Base-by-base conservation (phyloP, 345 rosid genomes). In the Psidium guajava region DNA sequence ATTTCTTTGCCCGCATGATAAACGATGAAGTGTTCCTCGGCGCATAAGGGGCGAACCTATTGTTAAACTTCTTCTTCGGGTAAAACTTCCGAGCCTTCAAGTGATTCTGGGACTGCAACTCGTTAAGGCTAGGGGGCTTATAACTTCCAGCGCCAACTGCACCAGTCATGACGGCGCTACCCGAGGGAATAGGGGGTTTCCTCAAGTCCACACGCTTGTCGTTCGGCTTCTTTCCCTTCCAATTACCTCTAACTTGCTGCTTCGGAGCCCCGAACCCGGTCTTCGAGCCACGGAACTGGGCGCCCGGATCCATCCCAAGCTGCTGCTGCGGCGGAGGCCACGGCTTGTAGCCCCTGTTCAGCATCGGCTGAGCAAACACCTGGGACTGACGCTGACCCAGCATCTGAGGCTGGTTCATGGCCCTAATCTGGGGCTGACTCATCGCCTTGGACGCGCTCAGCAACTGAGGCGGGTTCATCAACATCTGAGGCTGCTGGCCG, bases 1-100 rank as follows among this genome's bases (percentile, higher is more conserved):
- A 89, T 57, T 93, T 97, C 89, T 97, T 97, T 0, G 99, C 99
- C 50, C 99, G 87, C 84, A 97, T 97, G 5, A 97, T 94, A 81
- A 92, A 97, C 2, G 99, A 96, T 1, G 98, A 88, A 4, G 99
- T 97, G 89, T 97, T 97, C 86, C 98, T 89, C 6, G 99, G 99
- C 2, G 99, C 99, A 44, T 92, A 97, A 14, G 99, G 99, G 21
- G 97, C 97, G 50, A 94, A 95, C 21, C 98, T 87, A 80, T 90
- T 92, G 82, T 88, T 85, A 75, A 88, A 91, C 87, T 92, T 92
- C 90, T 93, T 96, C 92, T 92, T 95, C 51, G 93, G 91, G 56
- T 95, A 96, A 85, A 93, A 95, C 83, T 96, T 97, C 82, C 95
- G 89, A 0, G 98, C 93, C 80, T 96, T 95, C 22, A 94, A 85